A percentile compares a stretch with the other conserved stretches of the same genome.
These are phyloP conservation scores for Avicennia marina DNA, from an alignment of 257 asterid species.

Conservation along the genomic window DNA sequence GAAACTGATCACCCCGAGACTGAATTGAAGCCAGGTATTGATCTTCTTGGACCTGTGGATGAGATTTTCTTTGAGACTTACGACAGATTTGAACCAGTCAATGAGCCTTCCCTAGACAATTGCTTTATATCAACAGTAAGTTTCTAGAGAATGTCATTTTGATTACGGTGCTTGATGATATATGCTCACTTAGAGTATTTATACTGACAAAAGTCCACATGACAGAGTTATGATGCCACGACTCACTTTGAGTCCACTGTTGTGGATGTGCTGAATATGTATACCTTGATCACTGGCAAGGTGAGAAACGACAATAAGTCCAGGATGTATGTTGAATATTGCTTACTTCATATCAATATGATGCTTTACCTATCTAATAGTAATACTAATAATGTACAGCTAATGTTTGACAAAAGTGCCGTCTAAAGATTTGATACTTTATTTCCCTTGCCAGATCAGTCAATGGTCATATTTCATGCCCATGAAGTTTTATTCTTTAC, in stretches of 20 bases:
- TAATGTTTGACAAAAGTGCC: too few species aligned
- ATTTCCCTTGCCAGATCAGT: too few species aligned
- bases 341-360: too few species aligned
- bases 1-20: constrained; percentile 85
- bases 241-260: constrained; percentile 70
- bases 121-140: constrained; percentile 93
- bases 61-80: constrained; percentile 88
- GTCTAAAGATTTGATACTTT: too few species aligned
- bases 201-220: constrained; percentile 18
- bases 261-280: constrained; percentile 56
- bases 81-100: constrained; percentile 84
- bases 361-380: too few species aligned
- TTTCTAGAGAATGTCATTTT: constrained; percentile 15
- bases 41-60: constrained; percentile 95
- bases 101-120: constrained; percentile 67
- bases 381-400: too few species aligned
- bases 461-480: too few species aligned
- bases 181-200: constrained; percentile 1
- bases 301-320: too few species aligned
- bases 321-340: too few species aligned
- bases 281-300: constrained; percentile 64
- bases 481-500: too few species aligned
- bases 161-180: constrained; percentile 2
- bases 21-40: constrained; percentile 84
- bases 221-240: constrained; percentile 62